Evolutionary conservation across 2,329 filamentous ascomycete species (phyloP).

Genomic region (Aureobasidium sp.): DNA sequence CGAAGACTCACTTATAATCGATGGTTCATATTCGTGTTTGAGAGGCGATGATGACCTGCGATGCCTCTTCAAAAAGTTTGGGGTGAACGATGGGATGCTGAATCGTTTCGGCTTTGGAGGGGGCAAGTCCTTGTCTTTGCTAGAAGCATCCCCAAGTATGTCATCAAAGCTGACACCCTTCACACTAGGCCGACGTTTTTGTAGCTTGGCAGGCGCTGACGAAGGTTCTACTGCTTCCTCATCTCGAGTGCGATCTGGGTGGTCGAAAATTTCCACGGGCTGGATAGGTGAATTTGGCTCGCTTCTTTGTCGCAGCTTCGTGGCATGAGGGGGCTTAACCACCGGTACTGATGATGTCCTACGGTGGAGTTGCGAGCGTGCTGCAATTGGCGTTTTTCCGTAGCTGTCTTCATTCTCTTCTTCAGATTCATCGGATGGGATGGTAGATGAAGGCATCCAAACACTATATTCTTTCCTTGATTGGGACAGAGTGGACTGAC

Average conservation of each 20-base stretch:
- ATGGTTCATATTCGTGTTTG: slow-evolving; percentile 95
- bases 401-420: slow-evolving; percentile 23
- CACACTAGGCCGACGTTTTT: slow-evolving; percentile 19
- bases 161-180: slow-evolving; percentile 14
- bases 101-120: slow-evolving; percentile 14
- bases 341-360: slow-evolving; percentile 42
- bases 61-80: slow-evolving; percentile 35
- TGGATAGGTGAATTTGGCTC: slow-evolving; percentile 29
- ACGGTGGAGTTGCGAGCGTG: slow-evolving; percentile 31
- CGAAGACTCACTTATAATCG: slow-evolving; percentile 57
- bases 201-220: slow-evolving; percentile 28
- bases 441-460: slow-evolving; percentile 38
- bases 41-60: slow-evolving; percentile 83
- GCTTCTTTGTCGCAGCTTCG: slow-evolving; percentile 34
- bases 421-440: slow-evolving; percentile 23
- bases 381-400: slow-evolving; percentile 13
- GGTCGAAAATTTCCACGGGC: slow-evolving; percentile 6
- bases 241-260: background rate
- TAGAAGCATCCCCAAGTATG: background rate
- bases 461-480: slow-evolving; percentile 37
- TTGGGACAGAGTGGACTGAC: slow-evolving; percentile 16
- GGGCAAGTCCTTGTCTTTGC: slow-evolving; percentile 12
- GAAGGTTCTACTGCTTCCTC: slow-evolving; percentile 16
- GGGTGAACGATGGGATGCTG: slow-evolving; percentile 25
- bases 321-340: slow-evolving; percentile 36